Percentiles rank a stretch among this genome's conserved stretches.
These are phyloP conservation scores for Petunia hybrid DNA, from an alignment of 305 asterid genomes.

Conservation along the genomic window DNA sequence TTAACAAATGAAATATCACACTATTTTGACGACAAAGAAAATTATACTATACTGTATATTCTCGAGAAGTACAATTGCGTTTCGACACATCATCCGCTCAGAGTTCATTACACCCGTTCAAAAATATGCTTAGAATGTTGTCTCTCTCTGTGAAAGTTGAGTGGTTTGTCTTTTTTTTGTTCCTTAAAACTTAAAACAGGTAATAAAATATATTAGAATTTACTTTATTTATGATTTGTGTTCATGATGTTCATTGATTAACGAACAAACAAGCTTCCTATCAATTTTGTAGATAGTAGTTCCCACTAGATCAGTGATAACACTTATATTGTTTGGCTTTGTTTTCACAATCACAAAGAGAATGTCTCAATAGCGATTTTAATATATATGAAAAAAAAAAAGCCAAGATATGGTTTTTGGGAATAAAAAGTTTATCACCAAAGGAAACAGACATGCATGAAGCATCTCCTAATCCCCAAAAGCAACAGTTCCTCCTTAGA, in stretches of 20 bases:
- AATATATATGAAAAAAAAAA: background rate
- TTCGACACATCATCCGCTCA: too few relatives aligned
- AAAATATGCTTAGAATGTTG: too few relatives aligned
- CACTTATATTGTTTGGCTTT: background rate
- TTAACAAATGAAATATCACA: too few relatives aligned
- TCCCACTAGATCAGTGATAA: background rate
- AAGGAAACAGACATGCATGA: background rate
- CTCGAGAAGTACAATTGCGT: too few relatives aligned
- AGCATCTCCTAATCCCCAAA: background rate
- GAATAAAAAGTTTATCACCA: background rate
- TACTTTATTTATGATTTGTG: too few relatives aligned
- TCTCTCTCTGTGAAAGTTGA: too few relatives aligned
- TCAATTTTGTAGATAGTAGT: background rate
- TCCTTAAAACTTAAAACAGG: too few relatives aligned
- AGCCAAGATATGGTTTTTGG: background rate
- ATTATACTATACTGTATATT: too few relatives aligned
- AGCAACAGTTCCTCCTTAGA: background rate
- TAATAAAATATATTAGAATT: too few relatives aligned
- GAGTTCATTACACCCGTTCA: too few relatives aligned
- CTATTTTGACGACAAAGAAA: too few relatives aligned
- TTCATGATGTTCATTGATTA: background rate
- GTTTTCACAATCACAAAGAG: background rate
- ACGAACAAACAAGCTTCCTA: background rate
- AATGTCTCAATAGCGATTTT: background rate
- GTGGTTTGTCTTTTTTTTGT: too few relatives aligned